Conservation (phyloP, 2,329 filamentous ascomycete species). For the Aspergillus intermedius region DNA sequence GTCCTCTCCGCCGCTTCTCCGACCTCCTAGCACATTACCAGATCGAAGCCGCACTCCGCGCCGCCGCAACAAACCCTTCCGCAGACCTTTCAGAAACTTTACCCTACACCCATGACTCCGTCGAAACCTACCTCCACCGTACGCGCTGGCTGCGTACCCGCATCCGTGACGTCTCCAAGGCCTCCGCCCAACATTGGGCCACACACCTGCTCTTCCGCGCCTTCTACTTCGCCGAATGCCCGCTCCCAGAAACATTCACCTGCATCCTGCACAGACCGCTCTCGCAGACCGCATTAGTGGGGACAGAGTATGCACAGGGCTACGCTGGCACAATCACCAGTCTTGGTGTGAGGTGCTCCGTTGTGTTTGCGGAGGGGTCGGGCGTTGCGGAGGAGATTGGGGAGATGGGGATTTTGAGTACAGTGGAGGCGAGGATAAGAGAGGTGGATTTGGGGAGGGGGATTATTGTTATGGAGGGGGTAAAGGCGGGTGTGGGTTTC, state of each 20-base stretch:
- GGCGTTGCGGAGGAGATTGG: constrained; percentile 11
- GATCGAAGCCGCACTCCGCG: constrained; percentile 55
- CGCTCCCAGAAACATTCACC: constrained; percentile 44
- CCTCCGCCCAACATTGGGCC: constrained; percentile 44
- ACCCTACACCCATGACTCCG: constrained; percentile 44
- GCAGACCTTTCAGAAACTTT: constrained; percentile 28
- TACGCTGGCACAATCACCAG: constrained; percentile 26
- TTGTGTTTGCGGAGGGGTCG: constrained; percentile 19
- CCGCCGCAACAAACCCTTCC: constrained; percentile 46
- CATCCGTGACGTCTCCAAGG: constrained; percentile 32
- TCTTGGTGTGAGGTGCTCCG: constrained; percentile 25
- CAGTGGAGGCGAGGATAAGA: constrained; percentile 30
- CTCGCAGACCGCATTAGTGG: constrained; percentile 14
- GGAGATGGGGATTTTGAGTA: constrained; percentile 24
- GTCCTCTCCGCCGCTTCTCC: constrained; percentile 54
- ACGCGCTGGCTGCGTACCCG: constrained; percentile 37
- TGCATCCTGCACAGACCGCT: constrained; percentile 27
- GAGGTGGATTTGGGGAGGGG: constrained; percentile 27
- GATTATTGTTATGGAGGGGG: constrained; percentile 30
- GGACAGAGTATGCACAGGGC: constrained; percentile 12
- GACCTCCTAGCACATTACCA: constrained; percentile 60
- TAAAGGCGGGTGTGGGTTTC: constrained; percentile 24
- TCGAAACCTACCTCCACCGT: constrained; percentile 45
- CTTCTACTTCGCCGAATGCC: constrained; percentile 48
- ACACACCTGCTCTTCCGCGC: constrained; percentile 52